Evolutionary conservation across 2,329 filamentous ascomycete species (phyloP), one percentile per base, ranked within the genome.

Genomic region (Thielaviopsis ethacetica): DNA sequence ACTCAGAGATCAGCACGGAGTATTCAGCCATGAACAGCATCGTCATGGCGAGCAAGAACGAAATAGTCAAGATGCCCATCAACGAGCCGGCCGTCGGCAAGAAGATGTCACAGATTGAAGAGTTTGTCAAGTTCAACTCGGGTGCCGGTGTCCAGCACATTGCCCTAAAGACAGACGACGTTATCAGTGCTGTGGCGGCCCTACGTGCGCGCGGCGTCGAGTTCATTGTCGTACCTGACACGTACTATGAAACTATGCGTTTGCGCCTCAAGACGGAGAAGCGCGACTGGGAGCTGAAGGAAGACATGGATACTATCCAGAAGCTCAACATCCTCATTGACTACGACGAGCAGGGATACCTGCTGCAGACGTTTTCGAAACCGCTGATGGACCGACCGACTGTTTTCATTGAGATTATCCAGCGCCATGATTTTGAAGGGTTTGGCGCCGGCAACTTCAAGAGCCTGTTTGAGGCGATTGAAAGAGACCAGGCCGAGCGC

Each of bases 401-500:
- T 3, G 91, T 96, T 27, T 96, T 96, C 69, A 83, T 96, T 63
- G 91, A 96, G 79, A 95, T 96, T 66, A 96, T 96, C 66, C 90
- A 96, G 76, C 76, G 91, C 60, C 85, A 94, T 66, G 84, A 89
- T 63, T 96, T 96, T 70, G 84, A 86, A 34, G 91, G 91, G 0
- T 96, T 96, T 65, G 91, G 91, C 3, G 91, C 91, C 0, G 91
- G 91, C 1, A 97, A 96, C 71, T 96, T 96, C 75, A 95, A 90
- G 81, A 90, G 85, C 62, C 67, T 96, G 65, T 96, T 96, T 67
- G 91, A 96, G 76, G 91, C 91, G 2, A 94, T 96, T 69, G 91
- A 96, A 78, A 76, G 91, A 56, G 91, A 96, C 71, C 91, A 96
- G 76, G 89, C 83, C 53, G 76, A 86, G 70, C 77, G 91, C 59